Percentiles rank a stretch among this genome's conserved stretches.
These are phyloP conservation scores for Holtermanniella nyarrowii DNA, from an alignment of 768 basidiomycete species.

Conservation along the genomic window DNA sequence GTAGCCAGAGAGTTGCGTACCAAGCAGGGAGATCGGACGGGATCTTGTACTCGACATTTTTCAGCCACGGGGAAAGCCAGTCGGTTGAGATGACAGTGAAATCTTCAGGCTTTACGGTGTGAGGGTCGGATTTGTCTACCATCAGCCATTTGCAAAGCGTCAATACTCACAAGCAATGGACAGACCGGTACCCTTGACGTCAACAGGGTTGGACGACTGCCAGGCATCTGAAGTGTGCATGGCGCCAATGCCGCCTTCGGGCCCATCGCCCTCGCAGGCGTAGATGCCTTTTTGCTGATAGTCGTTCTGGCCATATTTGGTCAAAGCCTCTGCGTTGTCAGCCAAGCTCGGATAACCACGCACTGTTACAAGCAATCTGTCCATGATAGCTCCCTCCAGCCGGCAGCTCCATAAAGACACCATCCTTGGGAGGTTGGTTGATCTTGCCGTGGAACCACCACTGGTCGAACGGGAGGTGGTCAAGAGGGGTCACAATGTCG, in stretches of 20 bases:
- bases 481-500: conserved; percentile 29
- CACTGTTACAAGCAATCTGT: conserved; percentile 32
- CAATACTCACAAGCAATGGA: conserved; percentile 27
- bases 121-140: conserved; percentile 15
- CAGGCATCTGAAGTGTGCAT: conserved; percentile 34
- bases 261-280: conserved; percentile 26
- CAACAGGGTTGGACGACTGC: conserved; percentile 18
- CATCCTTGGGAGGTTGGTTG: conserved; percentile 26
- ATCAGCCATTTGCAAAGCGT: not conserved
- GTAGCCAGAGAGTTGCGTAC: not conserved
- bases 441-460: conserved; percentile 40
- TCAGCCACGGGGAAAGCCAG: conserved; percentile 33
- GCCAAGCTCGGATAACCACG: not conserved
- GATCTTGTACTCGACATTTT: conserved; percentile 36
- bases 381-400: conserved; percentile 30
- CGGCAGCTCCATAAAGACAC: conserved; percentile 28
- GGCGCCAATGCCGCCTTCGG: conserved; percentile 25
- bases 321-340: conserved; percentile 7
- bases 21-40: conserved; percentile 37
- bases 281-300: conserved; percentile 23
- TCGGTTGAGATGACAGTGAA: conserved; percentile 29
- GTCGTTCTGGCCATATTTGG: conserved; percentile 15
- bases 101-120: conserved; percentile 25
- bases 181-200: conserved; percentile 33
- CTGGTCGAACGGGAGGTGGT: conserved; percentile 23